Evolutionary conservation across 768 basidiomycete genomes (phyloP).

Genomic region (Leccinum aurantiacum): DNA sequence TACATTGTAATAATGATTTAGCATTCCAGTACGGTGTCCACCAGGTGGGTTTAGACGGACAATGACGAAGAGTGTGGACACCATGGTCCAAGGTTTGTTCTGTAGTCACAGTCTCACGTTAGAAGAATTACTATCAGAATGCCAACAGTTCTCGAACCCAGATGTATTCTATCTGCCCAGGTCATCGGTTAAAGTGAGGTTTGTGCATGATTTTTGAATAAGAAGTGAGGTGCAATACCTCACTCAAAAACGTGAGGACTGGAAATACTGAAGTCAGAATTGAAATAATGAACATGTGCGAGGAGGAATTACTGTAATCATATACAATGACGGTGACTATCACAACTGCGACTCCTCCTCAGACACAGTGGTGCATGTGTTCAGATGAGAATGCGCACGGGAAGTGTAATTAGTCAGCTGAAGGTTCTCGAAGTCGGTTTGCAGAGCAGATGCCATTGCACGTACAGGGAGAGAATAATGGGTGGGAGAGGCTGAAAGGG

Average conservation of each 20-base stretch:
- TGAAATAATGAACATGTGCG: not conserved
- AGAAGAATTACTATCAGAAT: not conserved
- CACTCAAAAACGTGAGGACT: constrained; percentile 12
- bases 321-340: not conserved
- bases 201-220: not conserved
- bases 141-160: constrained; percentile 9
- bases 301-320: not conserved
- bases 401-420: no score
- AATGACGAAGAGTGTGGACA: constrained; percentile 10
- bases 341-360: not conserved
- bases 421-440: no score
- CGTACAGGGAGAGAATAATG: no score
- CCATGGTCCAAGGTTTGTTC: constrained; percentile 9
- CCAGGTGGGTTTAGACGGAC: constrained; percentile 1
- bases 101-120: not conserved
- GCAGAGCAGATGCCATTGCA: no score
- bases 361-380: no score
- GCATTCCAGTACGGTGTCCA: no score
- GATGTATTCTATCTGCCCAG: constrained; percentile 11
- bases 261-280: not conserved
- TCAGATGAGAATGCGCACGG: no score
- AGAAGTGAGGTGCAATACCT: constrained; percentile 2
- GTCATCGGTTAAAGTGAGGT: not conserved
- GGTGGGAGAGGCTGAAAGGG: no score
- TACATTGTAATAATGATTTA: not conserved